phyloP scores from a whole-genome alignment of 1,284 basidiomycete species.

The Cerrena zonata region DNA sequence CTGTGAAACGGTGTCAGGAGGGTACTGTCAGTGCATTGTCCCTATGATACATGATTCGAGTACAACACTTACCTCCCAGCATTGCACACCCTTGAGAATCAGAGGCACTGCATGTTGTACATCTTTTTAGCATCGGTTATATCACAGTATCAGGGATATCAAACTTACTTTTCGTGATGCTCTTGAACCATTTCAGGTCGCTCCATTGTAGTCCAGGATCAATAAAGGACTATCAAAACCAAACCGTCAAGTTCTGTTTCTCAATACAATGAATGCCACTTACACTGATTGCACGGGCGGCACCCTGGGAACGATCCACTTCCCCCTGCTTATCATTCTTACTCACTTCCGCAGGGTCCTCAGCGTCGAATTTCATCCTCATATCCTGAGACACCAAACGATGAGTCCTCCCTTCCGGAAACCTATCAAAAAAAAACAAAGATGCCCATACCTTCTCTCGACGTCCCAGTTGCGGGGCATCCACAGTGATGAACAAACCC shows the following conservation, averaged over 20 bases:
- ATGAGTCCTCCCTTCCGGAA: neutral
- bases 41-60: neutral
- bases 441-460: conserved; percentile 64
- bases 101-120: conserved; percentile 81
- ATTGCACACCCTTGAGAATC: conserved; percentile 88
- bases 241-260: conserved; percentile 2
- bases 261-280: conserved; percentile 21
- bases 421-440: conserved; percentile 2
- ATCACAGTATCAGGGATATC: neutral
- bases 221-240: conserved; percentile 86
- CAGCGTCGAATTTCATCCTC: conserved; percentile 91
- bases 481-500: conserved; percentile 87
- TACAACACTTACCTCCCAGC: conserved; percentile 79
- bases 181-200: conserved; percentile 84
- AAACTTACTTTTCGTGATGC: conserved; percentile 74
- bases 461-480: conserved; percentile 87
- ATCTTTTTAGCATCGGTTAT: neutral
- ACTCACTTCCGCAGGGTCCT: conserved; percentile 67
- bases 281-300: conserved; percentile 89
- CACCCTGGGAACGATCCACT: conserved; percentile 84
- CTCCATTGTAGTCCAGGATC: conserved; percentile 85
- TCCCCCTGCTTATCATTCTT: conserved; percentile 41
- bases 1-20: no score
- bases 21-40: no score
- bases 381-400: conserved; percentile 63